A percentile compares a stretch with the other conserved stretches of the same genome.
Conservation (phyloP, 1,284 basidiomycete genomes). For the Ustilago curta region DNA sequence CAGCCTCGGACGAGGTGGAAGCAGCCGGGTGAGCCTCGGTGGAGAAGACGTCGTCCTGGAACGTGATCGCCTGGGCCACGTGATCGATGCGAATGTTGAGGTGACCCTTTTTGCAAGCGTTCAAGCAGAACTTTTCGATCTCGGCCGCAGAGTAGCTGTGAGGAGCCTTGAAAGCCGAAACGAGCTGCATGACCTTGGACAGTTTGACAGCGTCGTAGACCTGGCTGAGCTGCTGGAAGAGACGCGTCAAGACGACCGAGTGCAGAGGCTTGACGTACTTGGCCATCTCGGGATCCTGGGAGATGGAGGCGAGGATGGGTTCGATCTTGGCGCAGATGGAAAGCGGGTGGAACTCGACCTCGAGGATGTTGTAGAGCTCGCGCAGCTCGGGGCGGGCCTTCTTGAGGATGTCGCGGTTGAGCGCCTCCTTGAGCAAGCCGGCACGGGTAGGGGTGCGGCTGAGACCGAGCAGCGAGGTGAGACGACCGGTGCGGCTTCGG, state of each 20-base stretch:
- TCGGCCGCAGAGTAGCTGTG: slow-evolving; percentile 66
- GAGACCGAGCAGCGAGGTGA: slow-evolving; percentile 88
- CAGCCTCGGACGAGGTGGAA: slow-evolving; percentile 53
- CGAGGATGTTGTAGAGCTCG: slow-evolving; percentile 88
- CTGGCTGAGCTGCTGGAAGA: slow-evolving; percentile 93
- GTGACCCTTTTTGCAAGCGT: slow-evolving; percentile 88
- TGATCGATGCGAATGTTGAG: slow-evolving; percentile 91
- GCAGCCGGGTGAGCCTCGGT: slow-evolving; percentile 64
- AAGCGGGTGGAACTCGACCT: slow-evolving; percentile 94
- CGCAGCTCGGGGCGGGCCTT: slow-evolving; percentile 82
- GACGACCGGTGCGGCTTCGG: slow-evolving; percentile 76
- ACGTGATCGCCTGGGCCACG: slow-evolving; percentile 84
- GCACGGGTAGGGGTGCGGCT: slow-evolving; percentile 86
- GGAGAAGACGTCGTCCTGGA: slow-evolving; percentile 77
- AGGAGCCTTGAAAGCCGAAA: slow-evolving; percentile 67
- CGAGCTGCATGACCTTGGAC: slow-evolving; percentile 65
- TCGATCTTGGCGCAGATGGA: slow-evolving; percentile 85
- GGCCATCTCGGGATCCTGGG: slow-evolving; percentile 65
- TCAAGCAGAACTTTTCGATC: slow-evolving; percentile 81
- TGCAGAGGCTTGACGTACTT: slow-evolving; percentile 88
- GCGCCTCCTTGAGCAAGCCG: slow-evolving; percentile 76
- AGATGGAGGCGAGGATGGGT: slow-evolving; percentile 77
- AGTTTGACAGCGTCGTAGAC: slow-evolving; percentile 89
- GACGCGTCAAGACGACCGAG: slow-evolving; percentile 89
- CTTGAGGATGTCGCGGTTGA: slow-evolving; percentile 83